These are phyloP conservation scores for Penicillium waksmanii DNA, from an alignment of 495 filamentous ascomycete genomes.

Conservation along the genomic window DNA sequence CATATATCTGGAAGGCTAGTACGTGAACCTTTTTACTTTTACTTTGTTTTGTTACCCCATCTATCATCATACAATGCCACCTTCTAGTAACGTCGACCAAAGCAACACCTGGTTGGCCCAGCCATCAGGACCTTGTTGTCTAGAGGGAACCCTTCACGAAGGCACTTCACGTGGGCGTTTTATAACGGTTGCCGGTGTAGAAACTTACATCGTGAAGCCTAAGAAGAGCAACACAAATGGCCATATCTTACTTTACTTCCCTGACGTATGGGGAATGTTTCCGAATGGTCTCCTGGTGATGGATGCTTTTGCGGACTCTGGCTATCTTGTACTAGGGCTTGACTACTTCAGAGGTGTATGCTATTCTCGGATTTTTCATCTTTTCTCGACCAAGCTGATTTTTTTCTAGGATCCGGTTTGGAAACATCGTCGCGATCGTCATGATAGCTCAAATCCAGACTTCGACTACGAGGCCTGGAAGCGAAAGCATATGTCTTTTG, in stretches of 20 bases:
- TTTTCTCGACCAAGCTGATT: neutral
- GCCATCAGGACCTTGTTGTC: constrained; percentile 5
- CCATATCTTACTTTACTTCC: constrained; percentile 10
- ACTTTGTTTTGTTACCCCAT: neutral
- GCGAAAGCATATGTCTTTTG: constrained; percentile 1
- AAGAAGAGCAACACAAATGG: neutral
- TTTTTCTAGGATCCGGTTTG: constrained; percentile 8
- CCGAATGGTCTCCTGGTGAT: constrained; percentile 9
- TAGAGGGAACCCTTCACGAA: constrained; percentile 16
- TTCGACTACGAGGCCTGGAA: constrained; percentile 13
- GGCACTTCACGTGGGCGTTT: constrained; percentile 7
- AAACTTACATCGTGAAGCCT: constrained; percentile 6
- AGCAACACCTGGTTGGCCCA: constrained; percentile 2
- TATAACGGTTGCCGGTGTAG: constrained; percentile 1
- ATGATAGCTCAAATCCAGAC: constrained; percentile 8
- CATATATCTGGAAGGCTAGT: neutral
- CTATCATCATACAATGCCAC: neutral
- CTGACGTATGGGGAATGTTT: constrained; percentile 9
- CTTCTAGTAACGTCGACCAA: neutral
- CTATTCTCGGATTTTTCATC: neutral
- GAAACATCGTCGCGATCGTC: constrained; percentile 12
- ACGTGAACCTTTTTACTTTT: neutral
- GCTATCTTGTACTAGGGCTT: constrained; percentile 6
- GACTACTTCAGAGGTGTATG: constrained; percentile 11
- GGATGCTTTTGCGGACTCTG: constrained; percentile 9